These are phyloP conservation scores for Scopulariopsis brevicaulis DNA, from an alignment of 2,329 filamentous ascomycete genomes.

Conservation along the genomic window DNA sequence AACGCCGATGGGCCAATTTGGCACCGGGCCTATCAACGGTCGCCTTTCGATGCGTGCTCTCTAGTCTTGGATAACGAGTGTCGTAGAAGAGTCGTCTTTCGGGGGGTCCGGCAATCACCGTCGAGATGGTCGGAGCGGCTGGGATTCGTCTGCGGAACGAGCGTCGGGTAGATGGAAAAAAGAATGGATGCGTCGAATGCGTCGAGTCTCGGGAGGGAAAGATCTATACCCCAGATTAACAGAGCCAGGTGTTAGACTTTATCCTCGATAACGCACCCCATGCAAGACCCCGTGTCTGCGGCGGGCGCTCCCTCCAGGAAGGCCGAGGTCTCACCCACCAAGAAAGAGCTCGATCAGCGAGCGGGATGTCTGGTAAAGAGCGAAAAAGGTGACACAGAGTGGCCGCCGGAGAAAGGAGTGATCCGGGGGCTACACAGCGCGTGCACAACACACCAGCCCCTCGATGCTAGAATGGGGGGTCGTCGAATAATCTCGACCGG, in stretches of 20 bases:
- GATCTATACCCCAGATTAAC: neutral
- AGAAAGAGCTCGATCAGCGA: neutral
- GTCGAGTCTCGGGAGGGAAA: neutral
- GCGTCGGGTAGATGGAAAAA: neutral
- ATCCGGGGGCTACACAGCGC: neutral
- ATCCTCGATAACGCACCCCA: neutral
- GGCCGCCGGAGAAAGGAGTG: slow-evolving; percentile 1
- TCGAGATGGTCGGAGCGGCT: neutral
- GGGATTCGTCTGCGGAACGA: neutral
- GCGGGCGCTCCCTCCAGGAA: neutral
- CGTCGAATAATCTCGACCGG: neutral
- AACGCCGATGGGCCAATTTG: neutral
- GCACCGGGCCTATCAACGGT: neutral
- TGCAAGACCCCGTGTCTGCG: neutral
- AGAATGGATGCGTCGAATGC: neutral
- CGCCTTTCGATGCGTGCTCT: no score
- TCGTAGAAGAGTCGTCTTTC: neutral
- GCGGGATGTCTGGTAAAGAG: slow-evolving; percentile 1
- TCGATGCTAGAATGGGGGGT: neutral
- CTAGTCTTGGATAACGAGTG: neutral
- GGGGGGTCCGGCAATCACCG: neutral
- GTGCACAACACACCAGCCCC: neutral
- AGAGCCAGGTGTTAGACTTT: neutral
- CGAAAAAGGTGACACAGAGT: slow-evolving; percentile 3
- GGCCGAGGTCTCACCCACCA: slow-evolving; percentile 4